Evolutionary conservation across 805 yeast genomes (phyloP).

Genomic region (Yamadazyma sp.): DNA sequence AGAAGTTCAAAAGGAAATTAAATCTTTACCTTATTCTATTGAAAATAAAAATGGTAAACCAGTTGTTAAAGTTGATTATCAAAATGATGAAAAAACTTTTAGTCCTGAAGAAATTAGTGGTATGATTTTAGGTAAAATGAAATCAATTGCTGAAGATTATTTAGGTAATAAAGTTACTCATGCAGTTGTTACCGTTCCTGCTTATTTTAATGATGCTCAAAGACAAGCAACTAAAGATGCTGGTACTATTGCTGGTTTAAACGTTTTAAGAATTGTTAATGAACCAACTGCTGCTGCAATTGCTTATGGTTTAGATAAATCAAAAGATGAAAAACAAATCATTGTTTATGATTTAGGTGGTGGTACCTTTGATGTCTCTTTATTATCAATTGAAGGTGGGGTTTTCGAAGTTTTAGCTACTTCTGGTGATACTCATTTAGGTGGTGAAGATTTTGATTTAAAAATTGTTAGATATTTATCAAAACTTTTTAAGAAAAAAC

Average conservation of each 20-base stretch:
- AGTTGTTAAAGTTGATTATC: constrained; percentile 74
- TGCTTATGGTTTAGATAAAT: constrained; percentile 55
- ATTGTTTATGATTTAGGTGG: constrained; percentile 50
- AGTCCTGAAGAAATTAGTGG: constrained; percentile 95
- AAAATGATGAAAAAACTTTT: constrained; percentile 82
- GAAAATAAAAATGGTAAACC: constrained; percentile 74
- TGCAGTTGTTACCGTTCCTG: constrained; percentile 96
- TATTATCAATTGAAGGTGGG: constrained; percentile 53
- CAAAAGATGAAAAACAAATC: constrained; percentile 52
- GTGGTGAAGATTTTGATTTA: constrained; percentile 50
- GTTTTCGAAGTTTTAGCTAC: constrained; percentile 48
- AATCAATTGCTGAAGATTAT: constrained; percentile 89
- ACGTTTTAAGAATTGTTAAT: constrained; percentile 90
- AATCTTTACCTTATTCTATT: constrained; percentile 80
- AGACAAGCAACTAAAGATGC: constrained; percentile 99
- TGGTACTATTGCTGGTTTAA: constrained; percentile 93
- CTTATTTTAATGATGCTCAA: constrained; percentile 96
- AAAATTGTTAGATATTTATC: constrained; percentile 42
- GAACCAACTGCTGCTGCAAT: constrained; percentile 90
- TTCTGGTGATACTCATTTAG: constrained; percentile 51
- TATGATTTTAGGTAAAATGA: constrained; percentile 88
- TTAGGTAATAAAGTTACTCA: constrained; percentile 55
- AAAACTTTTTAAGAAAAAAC: constrained; percentile 44
- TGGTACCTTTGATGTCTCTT: constrained; percentile 75
- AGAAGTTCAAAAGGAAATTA: constrained; percentile 59